These are phyloP conservation scores for Aureobasidium sp. DNA, from an alignment of 2,329 filamentous ascomycete species.

Conservation along the genomic window DNA sequence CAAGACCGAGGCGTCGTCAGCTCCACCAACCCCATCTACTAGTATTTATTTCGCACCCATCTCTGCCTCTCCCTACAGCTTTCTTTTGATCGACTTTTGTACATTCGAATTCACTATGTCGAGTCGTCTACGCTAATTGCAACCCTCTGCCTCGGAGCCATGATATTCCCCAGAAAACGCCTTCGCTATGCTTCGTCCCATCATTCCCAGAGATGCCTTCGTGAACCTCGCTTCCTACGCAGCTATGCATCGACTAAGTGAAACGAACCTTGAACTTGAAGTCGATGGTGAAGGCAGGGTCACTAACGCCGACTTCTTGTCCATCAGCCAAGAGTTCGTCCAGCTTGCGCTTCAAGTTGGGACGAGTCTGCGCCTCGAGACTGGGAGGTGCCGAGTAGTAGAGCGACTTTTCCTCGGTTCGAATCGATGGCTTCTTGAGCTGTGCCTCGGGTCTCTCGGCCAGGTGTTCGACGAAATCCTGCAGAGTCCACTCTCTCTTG, in stretches of 20 bases:
- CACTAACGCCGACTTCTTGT: conserved; percentile 85
- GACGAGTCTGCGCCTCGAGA: conserved; percentile 75
- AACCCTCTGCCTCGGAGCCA: neutral
- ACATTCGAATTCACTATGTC: neutral
- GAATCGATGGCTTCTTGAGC: conserved; percentile 85
- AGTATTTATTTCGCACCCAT: neutral
- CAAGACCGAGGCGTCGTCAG: neutral
- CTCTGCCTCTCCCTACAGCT: neutral
- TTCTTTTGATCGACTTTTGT: neutral
- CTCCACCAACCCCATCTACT: neutral
- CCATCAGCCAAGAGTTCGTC: conserved; percentile 69
- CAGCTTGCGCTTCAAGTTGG: conserved; percentile 74
- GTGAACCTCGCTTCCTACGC: neutral
- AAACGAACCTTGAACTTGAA: conserved; percentile 55
- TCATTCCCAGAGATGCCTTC: neutral
- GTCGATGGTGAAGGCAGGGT: conserved; percentile 77
- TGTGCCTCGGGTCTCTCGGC: conserved; percentile 81
- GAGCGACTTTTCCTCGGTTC: conserved; percentile 72
- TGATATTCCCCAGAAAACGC: neutral
- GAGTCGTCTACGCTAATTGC: neutral
- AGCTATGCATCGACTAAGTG: conserved; percentile 20
- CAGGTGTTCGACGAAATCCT: conserved; percentile 78
- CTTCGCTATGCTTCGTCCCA: conserved; percentile 8
- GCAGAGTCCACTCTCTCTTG: conserved; percentile 63
- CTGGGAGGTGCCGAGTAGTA: conserved; percentile 82